A percentile compares a stretch with the other conserved stretches of the same genome.
Conservation (phyloP, 202 grass and related monocot genomes). For the Musa balbisiana region DNA sequence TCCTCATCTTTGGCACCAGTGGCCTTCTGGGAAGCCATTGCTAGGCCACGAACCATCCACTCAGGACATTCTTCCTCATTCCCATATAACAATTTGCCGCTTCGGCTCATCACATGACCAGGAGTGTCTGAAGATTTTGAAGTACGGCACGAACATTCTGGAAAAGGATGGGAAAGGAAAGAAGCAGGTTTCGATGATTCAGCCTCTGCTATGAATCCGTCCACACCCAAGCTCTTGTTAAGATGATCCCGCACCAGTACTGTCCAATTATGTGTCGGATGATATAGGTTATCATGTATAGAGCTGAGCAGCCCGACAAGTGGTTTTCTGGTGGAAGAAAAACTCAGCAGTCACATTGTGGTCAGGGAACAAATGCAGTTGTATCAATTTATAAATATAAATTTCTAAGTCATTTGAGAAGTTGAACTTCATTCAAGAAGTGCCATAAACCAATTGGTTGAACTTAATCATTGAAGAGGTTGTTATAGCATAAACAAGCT, state of each 20-base stretch:
- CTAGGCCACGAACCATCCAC: constrained; percentile 43
- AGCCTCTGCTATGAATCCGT: constrained; percentile 46
- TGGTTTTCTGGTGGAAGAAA: constrained; percentile 56
- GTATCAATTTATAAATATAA: too few species aligned
- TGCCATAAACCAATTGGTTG: too few species aligned
- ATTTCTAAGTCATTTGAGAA: too few species aligned
- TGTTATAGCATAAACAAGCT: too few species aligned
- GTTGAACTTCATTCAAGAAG: too few species aligned
- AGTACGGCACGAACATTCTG: constrained; percentile 70
- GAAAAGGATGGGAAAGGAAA: constrained; percentile 69
- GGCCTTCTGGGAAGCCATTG: constrained; percentile 28
- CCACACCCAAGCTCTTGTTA: constrained; percentile 49
- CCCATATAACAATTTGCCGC: constrained; percentile 32
- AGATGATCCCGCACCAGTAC: constrained; percentile 59
- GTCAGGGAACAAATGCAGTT: too few species aligned
- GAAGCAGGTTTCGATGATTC: constrained; percentile 55
- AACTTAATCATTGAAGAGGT: too few species aligned
- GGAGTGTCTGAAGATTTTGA: constrained; percentile 23
- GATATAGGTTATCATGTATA: constrained; percentile 58
- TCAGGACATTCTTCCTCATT: constrained; percentile 65
- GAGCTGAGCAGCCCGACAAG: constrained; percentile 55
- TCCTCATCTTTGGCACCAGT: constrained; percentile 55
- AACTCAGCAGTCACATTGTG: neutral
- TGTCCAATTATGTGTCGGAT: constrained; percentile 87
- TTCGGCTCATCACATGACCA: constrained; percentile 31